Evolutionary conservation across 768 basidiomycete genomes (phyloP).

Genomic region (Leccinum sublutescens): DNA sequence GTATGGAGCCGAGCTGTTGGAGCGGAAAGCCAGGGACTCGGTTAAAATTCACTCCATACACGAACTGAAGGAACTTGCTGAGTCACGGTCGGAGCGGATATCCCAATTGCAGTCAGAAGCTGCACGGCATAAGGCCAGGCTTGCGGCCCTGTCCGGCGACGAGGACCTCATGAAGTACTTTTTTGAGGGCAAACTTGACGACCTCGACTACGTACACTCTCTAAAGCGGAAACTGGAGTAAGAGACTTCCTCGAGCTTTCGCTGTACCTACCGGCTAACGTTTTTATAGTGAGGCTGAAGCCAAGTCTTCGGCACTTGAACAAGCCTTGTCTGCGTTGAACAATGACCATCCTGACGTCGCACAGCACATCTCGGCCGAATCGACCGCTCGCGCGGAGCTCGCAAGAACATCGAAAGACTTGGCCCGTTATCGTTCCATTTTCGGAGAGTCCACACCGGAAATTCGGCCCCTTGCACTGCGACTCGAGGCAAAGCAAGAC

Average conservation of each 20-base stretch:
- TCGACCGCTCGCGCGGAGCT: slow-evolving; percentile 51
- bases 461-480: slow-evolving; percentile 45
- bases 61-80: slow-evolving; percentile 64
- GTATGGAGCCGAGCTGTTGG: slow-evolving; percentile 57
- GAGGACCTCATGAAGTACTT: slow-evolving; percentile 75
- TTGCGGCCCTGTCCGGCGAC: slow-evolving; percentile 73
- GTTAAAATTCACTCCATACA: slow-evolving; percentile 57
- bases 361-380: slow-evolving; percentile 48
- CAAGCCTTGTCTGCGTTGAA: slow-evolving; percentile 46
- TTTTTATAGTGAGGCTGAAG: slow-evolving; percentile 49
- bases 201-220: slow-evolving; percentile 48
- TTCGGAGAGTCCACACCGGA: slow-evolving; percentile 63
- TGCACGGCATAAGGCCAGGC: slow-evolving; percentile 63
- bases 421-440: slow-evolving; percentile 60
- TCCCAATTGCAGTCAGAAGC: slow-evolving; percentile 68
- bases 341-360: slow-evolving; percentile 52
- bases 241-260: slow-evolving; percentile 21
- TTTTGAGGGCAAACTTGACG: slow-evolving; percentile 51
- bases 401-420: slow-evolving; percentile 41
- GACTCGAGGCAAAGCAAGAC: slow-evolving; percentile 65
- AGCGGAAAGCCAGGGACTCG: slow-evolving; percentile 63
- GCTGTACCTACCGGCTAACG: slow-evolving; percentile 14
- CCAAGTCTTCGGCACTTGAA: slow-evolving; percentile 49
- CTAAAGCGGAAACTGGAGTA: slow-evolving; percentile 58
- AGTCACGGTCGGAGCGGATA: slow-evolving; percentile 74